Evolutionary conservation across 148 eudicot genomes (phyloP), one percentile per base, ranked within the genome.

Genomic region (Amaranthus hypochondriacus): DNA sequence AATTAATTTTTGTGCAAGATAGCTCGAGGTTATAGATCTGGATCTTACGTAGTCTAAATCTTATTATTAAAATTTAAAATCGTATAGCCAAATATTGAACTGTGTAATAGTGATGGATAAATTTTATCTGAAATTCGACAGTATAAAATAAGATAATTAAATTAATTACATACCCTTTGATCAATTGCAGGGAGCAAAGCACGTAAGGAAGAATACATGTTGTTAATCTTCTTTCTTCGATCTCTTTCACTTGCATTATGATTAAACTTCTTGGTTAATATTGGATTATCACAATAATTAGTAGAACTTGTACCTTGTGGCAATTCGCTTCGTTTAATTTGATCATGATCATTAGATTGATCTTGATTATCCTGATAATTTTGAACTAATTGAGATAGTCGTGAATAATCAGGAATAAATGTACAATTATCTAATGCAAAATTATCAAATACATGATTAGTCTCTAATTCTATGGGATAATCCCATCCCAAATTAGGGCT

Each of bases 191-290:
- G 90, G 66, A 89, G 88, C 64, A 82, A 64, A 2, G 84, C 73
- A 55, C 89, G 80, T n/a, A 89, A 87, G 68, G 85, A 73, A 3
- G 87, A 74, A 68, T 84, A 89, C 84, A 89, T 74, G 52, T 8
- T n/a, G 44, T 89, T 89, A 44, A 89, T 83, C 79, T 67, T 86
- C 78, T 85, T 89, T 4, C 92, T 79, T 67, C 92, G 90, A 78
- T 86, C 88, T 15, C 92, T 80, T 73, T 89, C 92, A 47, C 87
- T 89, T 0, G 87, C 92, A 68, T 89, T 89, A 66, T 89, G 90
- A 52, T 89, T 83, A 5, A 80, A 69, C 73, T 89, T 89, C 79
- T 87, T 89, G 3, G 65, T 81, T 76, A 68, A 13, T 4, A 62
- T 39, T 2, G 53, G n/a, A 5, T 12, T 71, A 66, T 66, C 55